Conservation (phyloP, 768 basidiomycete genomes). For the Hericium rajendrae region DNA sequence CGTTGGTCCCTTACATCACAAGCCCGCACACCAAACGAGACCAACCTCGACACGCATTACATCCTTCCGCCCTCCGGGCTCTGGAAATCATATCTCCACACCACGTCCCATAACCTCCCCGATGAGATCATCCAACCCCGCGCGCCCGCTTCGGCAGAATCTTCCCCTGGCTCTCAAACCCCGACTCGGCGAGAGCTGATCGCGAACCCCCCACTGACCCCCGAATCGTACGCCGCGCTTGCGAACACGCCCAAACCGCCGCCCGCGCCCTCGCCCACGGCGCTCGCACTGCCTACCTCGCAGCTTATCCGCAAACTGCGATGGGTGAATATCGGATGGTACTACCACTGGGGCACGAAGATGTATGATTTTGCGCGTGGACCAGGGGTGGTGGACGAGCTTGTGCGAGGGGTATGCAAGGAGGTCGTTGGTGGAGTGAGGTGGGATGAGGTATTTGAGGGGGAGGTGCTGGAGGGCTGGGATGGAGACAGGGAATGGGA, state of each 20-base stretch:
- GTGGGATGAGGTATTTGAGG: constrained; percentile 59
- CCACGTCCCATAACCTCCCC: constrained; percentile 18
- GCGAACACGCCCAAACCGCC: constrained; percentile 48
- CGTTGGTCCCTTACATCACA: constrained; percentile 68
- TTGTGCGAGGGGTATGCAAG: constrained; percentile 50
- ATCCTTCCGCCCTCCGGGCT: constrained; percentile 62
- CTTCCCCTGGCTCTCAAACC: constrained; percentile 17
- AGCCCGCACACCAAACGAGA: constrained; percentile 73
- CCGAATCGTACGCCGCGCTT: constrained; percentile 43
- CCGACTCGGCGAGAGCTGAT: constrained; percentile 59
- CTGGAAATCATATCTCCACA: constrained; percentile 54
- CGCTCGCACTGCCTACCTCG: constrained; percentile 38
- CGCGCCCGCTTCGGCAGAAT: constrained; percentile 20
- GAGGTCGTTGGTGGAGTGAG: constrained; percentile 50
- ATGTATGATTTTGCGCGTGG: constrained; percentile 82
- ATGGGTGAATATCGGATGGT: constrained; percentile 96
- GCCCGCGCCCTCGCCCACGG: constrained; percentile 54
- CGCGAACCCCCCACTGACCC: constrained; percentile 60
- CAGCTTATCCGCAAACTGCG: constrained; percentile 68
- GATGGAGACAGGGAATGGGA: constrained; percentile 52
- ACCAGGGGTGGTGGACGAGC: constrained; percentile 49
- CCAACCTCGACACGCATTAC: constrained; percentile 87
- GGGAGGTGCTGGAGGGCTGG: constrained; percentile 33
- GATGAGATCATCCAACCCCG: constrained; percentile 33
- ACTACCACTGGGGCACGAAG: constrained; percentile 95